Evolutionary conservation across 441 rosid species (phyloP), one percentile per base, ranked within the genome.

Genomic region (Gossypium davidsonii): DNA sequence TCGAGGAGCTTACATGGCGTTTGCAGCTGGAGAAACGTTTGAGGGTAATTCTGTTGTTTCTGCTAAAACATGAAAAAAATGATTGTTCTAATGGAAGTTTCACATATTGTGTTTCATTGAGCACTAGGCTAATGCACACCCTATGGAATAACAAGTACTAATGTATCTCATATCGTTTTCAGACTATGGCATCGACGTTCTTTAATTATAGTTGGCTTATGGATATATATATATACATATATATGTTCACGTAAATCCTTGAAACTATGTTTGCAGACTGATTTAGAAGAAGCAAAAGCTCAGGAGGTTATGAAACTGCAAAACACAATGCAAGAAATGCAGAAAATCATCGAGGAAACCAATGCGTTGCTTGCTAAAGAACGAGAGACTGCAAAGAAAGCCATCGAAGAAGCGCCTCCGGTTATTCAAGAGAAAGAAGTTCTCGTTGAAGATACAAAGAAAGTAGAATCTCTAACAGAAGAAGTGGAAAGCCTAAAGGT

Each of bases 1-100:
- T 93, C 8, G 99, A 96, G 86, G 99, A 96, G 74, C 97, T 96
- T 79, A 91, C 98, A 34, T 96, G 97, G 95, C 94, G 98, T 72
- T 77, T 91, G 61, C 98, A 93, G 73, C 79, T 96, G 79, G 99
- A 96, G 84, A 93, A 93, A 74, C 98, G 98, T 69, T 77, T 86
- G 55, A 84, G 99, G 92, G 99, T 93, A 86, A 75, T 26, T 46
- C 55, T 74, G 60, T 18, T 31, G 6, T 51, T 71, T 57, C 9
- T 74, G 18, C 46, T 39, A 63, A 64, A 51, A 67, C 18, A 18
- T 61, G 67, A 57, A 57, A 57, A 49, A 70, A 39, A 67, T 15
- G 25, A 56, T 37, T 72, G 10, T 64, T 28, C 42, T 46, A n/a
- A 0, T 69, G 14, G 67, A 70, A 72, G 17, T 72, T 55, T 56